A percentile compares a stretch with the other conserved stretches of the same genome.
Evolutionary conservation across 495 filamentous ascomycete genomes (phyloP).

Genomic region (Daldinia vernicosa): DNA sequence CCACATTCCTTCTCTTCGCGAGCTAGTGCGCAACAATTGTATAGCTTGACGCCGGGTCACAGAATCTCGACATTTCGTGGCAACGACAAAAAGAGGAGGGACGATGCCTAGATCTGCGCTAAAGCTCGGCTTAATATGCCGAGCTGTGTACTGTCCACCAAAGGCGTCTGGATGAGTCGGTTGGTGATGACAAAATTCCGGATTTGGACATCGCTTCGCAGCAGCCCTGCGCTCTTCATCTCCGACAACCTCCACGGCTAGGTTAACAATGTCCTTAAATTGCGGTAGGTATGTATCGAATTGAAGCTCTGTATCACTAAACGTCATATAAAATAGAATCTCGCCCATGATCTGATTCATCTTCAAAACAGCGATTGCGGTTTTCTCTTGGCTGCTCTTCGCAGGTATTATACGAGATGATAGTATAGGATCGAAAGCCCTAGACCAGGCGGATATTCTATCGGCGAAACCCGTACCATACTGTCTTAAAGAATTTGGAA

Average conservation of each 20-base stretch:
- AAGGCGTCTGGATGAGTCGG: constrained; percentile 50
- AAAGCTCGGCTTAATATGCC: constrained; percentile 62
- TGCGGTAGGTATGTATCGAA: constrained; percentile 54
- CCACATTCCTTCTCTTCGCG: constrained; percentile 70
- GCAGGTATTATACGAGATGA: constrained; percentile 56
- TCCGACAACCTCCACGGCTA: constrained; percentile 58
- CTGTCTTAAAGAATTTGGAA: constrained; percentile 56
- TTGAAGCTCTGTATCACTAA: constrained; percentile 57
- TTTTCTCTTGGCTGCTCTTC: constrained; percentile 62
- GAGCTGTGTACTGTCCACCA: constrained; percentile 54
- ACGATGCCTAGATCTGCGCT: constrained; percentile 65
- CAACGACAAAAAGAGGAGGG: constrained; percentile 63
- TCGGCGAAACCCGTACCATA: constrained; percentile 54
- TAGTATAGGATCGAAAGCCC: constrained; percentile 61
- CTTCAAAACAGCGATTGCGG: constrained; percentile 62
- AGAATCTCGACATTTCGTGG: constrained; percentile 67
- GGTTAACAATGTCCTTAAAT: constrained; percentile 55
- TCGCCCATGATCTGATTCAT: constrained; percentile 63
- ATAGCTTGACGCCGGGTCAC: constrained; percentile 64
- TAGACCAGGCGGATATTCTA: constrained; percentile 61
- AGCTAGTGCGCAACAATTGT: constrained; percentile 59
- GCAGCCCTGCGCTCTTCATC: constrained; percentile 59
- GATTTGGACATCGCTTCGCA: constrained; percentile 55
- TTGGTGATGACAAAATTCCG: constrained; percentile 53
- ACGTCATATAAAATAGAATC: constrained; percentile 64